Percentiles rank a stretch among this genome's conserved stretches.
Conservation (phyloP, 2,329 filamentous ascomycete genomes). For the Calonectria pseudoreteaudii region DNA sequence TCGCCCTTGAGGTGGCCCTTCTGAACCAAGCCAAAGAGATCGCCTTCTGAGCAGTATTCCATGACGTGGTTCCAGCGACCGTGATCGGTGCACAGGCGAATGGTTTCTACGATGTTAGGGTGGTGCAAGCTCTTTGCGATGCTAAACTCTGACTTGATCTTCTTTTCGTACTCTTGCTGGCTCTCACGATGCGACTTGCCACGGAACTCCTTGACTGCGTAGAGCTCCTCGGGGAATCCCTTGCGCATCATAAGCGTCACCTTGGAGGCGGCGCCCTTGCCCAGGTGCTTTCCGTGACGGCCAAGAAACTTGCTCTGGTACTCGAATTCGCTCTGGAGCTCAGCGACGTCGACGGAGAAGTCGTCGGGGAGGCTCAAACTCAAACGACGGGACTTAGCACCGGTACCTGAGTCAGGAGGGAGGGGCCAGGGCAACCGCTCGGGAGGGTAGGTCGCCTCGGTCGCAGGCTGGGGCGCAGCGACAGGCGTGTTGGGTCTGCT, state of each 20-base stretch:
- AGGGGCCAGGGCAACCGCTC: constrained; percentile 68
- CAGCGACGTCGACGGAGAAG: constrained; percentile 77
- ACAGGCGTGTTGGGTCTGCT: constrained; percentile 44
- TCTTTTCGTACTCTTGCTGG: constrained; percentile 82
- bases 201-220: constrained; percentile 90
- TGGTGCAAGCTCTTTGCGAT: constrained; percentile 88
- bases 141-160: constrained; percentile 91
- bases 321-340: constrained; percentile 77
- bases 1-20: constrained; percentile 75
- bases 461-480: constrained; percentile 31
- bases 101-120: constrained; percentile 86
- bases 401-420: constrained; percentile 76
- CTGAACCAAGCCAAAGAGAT: constrained; percentile 80
- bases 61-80: constrained; percentile 91
- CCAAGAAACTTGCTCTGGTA: constrained; percentile 78
- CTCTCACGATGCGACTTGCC: constrained; percentile 77
- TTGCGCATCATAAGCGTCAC: constrained; percentile 84
- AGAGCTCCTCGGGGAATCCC: constrained; percentile 73
- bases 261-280: constrained; percentile 85
- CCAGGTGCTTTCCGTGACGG: constrained; percentile 79
- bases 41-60: constrained; percentile 89
- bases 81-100: constrained; percentile 79
- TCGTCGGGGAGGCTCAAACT: constrained; percentile 80
- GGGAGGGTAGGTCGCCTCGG: constrained; percentile 48
- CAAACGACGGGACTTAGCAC: constrained; percentile 82